Evolutionary conservation across 345 rosid species (phyloP).

Genomic region (Salix purpurea): DNA sequence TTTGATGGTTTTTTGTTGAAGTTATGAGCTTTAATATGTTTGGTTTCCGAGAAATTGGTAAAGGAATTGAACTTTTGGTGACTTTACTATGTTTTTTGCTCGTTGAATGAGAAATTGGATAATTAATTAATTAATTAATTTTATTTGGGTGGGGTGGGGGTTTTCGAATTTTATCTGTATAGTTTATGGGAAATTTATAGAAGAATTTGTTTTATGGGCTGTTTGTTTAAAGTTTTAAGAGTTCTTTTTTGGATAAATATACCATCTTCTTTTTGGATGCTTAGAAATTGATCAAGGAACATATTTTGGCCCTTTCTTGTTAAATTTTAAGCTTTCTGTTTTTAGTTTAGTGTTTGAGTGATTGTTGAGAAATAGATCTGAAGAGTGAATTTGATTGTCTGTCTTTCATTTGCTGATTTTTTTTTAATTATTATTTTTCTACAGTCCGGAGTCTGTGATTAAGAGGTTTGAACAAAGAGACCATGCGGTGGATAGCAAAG

Average conservation of each 20-base stretch:
- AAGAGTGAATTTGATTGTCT: neutral
- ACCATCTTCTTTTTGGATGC: neutral
- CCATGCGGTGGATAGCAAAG: constrained; percentile 73
- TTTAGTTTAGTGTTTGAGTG: neutral
- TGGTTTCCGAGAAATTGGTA: neutral
- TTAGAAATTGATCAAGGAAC: neutral
- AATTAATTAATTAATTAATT: neutral
- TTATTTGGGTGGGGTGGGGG: neutral
- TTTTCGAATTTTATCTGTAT: neutral
- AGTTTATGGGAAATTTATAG: neutral
- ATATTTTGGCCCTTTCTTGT: neutral
- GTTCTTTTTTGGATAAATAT: neutral
- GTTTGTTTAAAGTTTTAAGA: neutral
- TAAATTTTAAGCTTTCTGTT: neutral
- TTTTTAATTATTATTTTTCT: neutral
- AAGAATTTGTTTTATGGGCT: neutral
- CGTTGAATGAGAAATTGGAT: neutral
- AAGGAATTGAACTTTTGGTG: neutral
- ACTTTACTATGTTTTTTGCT: neutral
- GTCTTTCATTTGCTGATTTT: too few relatives aligned
- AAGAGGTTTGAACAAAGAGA: constrained; percentile 84
- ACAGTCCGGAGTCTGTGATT: constrained; percentile 88
- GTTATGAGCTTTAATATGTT: neutral
- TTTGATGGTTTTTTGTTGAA: neutral
- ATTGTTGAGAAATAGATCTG: neutral